Percentiles rank a stretch among this genome's conserved stretches.
phyloP scores from a whole-genome alignment of 2,329 filamentous ascomycete species.

The Colletotrichum truncatum region DNA sequence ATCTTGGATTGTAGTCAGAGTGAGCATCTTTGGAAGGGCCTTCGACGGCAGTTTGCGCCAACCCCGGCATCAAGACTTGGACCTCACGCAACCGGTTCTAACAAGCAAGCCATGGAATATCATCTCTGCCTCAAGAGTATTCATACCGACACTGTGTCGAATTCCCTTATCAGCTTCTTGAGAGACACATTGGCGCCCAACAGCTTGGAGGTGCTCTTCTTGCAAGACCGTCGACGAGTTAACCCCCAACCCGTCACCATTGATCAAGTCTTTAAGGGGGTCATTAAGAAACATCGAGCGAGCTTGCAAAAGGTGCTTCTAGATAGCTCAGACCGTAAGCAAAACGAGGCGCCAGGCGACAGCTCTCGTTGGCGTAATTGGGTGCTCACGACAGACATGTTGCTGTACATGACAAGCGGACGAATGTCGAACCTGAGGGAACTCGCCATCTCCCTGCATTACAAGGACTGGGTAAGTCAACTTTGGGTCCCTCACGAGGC shows the following conservation, averaged over 20 bases:
- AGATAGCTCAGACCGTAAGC: constrained; percentile 68
- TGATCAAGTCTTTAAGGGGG: constrained; percentile 75
- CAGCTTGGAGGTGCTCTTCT: constrained; percentile 79
- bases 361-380: constrained; percentile 70
- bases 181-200: constrained; percentile 82
- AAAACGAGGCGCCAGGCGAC: constrained; percentile 36
- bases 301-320: constrained; percentile 80
- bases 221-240: constrained; percentile 71
- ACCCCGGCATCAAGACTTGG: constrained; percentile 35
- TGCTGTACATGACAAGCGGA: constrained; percentile 79
- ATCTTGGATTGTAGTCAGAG: constrained; percentile 78
- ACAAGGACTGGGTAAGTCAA: constrained; percentile 78
- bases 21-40: constrained; percentile 78
- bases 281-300: constrained; percentile 74
- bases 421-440: constrained; percentile 78
- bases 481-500: constrained; percentile 3
- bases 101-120: constrained; percentile 57
- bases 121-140: constrained; percentile 76
- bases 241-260: constrained; percentile 66
- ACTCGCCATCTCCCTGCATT: constrained; percentile 76
- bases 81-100: constrained; percentile 31
- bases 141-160: constrained; percentile 78
- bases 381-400: constrained; percentile 74
- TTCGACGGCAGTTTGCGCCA: constrained; percentile 70
- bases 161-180: constrained; percentile 76